These are phyloP conservation scores for Wickerhamiella lipophila DNA, from an alignment of 805 yeast species.

Conservation along the genomic window DNA sequence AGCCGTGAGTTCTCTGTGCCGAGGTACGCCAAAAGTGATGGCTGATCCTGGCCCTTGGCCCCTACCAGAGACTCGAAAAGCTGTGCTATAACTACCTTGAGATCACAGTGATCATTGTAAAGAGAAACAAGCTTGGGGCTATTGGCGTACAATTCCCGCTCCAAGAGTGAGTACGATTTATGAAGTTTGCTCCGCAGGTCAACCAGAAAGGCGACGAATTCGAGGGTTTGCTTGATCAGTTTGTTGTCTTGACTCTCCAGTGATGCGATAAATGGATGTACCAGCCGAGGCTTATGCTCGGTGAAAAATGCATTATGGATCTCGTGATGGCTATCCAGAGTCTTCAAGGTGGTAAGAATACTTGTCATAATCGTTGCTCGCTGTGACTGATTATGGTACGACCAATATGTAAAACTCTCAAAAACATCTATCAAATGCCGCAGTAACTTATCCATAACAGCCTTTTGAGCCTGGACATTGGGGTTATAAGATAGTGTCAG, in stretches of 20 bases:
- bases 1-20: constrained; percentile 51
- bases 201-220: constrained; percentile 45
- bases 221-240: constrained; percentile 41
- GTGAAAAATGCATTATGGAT: not conserved
- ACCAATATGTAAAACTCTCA: constrained; percentile 64
- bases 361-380: constrained; percentile 48
- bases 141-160: constrained; percentile 42
- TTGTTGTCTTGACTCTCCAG: constrained; percentile 37
- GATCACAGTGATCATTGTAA: constrained; percentile 38
- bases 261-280: constrained; percentile 29
- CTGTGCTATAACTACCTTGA: constrained; percentile 42
- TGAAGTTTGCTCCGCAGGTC: constrained; percentile 42
- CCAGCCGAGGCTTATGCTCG: constrained; percentile 31
- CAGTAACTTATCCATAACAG: constrained; percentile 4
- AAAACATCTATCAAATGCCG: constrained; percentile 43
- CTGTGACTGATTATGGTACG: constrained; percentile 44
- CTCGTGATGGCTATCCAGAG: constrained; percentile 27
- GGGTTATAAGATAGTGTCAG: constrained; percentile 31
- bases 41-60: constrained; percentile 36
- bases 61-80: constrained; percentile 35
- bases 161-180: constrained; percentile 50
- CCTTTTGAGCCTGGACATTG: constrained; percentile 27
- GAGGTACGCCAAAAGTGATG: constrained; percentile 71
- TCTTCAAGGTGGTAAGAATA: constrained; percentile 38
- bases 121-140: constrained; percentile 46